Evolutionary conservation across 192 early-diverging fungal genomes (phyloP).

Genomic region (Gamsiella multidivaricata): DNA sequence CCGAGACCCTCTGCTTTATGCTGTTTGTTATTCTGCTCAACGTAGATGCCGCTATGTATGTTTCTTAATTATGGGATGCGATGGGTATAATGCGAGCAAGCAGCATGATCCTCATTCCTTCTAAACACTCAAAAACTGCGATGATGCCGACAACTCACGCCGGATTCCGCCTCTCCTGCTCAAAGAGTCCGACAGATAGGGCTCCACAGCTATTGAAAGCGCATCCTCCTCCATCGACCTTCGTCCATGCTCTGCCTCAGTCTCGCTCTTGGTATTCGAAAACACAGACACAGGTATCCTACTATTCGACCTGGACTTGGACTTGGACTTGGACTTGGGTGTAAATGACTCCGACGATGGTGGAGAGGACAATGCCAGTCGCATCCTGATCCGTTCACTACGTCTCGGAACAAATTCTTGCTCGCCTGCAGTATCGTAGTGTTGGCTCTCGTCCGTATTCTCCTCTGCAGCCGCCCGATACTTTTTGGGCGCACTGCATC

Average conservation of each 20-base stretch:
- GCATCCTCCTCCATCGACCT: constrained; percentile 35
- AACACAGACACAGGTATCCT: background rate
- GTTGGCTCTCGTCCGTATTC: background rate
- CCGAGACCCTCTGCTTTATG: too few species aligned
- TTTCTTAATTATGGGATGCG: too few species aligned
- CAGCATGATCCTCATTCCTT: background rate
- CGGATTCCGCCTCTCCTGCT: constrained; percentile 38
- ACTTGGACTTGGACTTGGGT: background rate
- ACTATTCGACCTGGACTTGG: too few species aligned
- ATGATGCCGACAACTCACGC: constrained; percentile 11
- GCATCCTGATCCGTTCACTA: constrained; percentile 18
- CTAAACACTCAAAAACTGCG: constrained; percentile 23
- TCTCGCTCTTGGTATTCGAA: background rate
- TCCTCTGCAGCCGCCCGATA: background rate
- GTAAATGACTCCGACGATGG: background rate
- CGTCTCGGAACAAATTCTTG: constrained; percentile 3
- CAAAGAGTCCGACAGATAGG: constrained; percentile 44
- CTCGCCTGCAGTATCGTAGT: constrained; percentile 16
- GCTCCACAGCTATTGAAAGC: constrained; percentile 42
- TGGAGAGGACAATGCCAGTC: background rate
- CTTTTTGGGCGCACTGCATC: too few species aligned
- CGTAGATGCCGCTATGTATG: too few species aligned
- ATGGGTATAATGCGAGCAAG: too few species aligned
- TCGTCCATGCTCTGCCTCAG: background rate
- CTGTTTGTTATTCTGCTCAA: too few species aligned